Base-by-base conservation (phyloP, 1,284 basidiomycete species). In the Heterobasidion occidentale region DNA sequence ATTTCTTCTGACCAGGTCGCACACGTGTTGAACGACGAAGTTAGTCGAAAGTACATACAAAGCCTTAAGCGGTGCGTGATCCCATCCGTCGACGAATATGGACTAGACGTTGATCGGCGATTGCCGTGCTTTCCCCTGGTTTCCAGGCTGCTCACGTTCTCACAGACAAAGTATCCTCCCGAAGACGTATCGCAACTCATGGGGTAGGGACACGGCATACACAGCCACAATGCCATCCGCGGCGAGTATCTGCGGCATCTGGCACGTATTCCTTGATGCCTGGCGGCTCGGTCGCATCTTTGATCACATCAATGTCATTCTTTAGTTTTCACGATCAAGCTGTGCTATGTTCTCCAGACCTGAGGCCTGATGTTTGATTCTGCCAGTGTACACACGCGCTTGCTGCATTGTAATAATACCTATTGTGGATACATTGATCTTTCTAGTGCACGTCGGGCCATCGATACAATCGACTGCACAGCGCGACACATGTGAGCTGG, bases 21-120 rank as follows among this genome's bases (percentile, higher is more conserved):
- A 0, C 97, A 99, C 71, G 96, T 98, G 2, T 72, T 99, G 58
- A 99, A 99, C 69, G 97, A 99, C 67, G 97, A 99, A 83, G 94
- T 98, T 63, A 95, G 92, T 66, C 80, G 97, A 58, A 99, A 99
- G 74, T 99, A 98, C 68, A 99, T 99, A 61, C 97, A 99, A 72
- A 96, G 93, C 67, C 74, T 99, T 52, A 99, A 99, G 74, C 75
- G 96, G 92, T 90, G 66, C 58, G 77, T 70, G 47, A 11, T 11
- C 12, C 38, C 38, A 42, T 46, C 20, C n/a, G 20, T 33, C n/a
- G 33, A 47, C 20, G 27, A 27, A 47, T 35, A 33, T 42, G 57
- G 56, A 51, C 19, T 46, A 58, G 50, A 51, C 20, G 56, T 56
- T 50, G 33, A 56, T n/a, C 27, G 38, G 38, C n/a, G 38, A 42